Base-by-base conservation (phyloP, 495 filamentous ascomycete genomes). In the Amorphotheca resinae region DNA sequence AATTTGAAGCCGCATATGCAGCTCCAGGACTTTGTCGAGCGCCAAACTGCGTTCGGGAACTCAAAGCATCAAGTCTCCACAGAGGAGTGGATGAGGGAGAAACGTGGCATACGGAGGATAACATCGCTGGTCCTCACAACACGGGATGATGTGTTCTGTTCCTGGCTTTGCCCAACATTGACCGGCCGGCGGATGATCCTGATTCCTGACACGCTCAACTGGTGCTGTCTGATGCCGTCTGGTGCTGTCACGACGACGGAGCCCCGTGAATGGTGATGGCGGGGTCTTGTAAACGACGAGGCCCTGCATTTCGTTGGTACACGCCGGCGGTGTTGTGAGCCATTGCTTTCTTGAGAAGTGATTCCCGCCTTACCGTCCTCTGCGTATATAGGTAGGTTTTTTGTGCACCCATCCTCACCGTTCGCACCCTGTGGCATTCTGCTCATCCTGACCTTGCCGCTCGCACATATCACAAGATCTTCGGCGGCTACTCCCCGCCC, bases 71-170 rank as follows among this genome's bases (percentile, higher is more conserved):
- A n/a, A n/a, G n/a, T n/a, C n/a, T n/a, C n/a, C n/a, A n/a, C n/a
- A n/a, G n/a, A n/a, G n/a, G 5, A 28, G 25, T 28, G 25, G 21
- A 11, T 1, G 16, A 7, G 16, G 8, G 22, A 25, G 22, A 22
- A 43, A 43, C 41, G 41, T 43, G 41, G 41, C 41, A 43, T 33
- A 26, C 41, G 23, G 41, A 43, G 12, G 38, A 28, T 12, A 40
- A 18, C 22, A 17, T 40, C 3, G 11, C 25, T 5, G 25, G 5
- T 28, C 5, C 25, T 22, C 21, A 15, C 38, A 15, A 28, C 1
- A 20, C 9, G 20, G n/a, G 22, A 20, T 38, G 35, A 40, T 40
- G 38, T 22, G 22, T 40, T n/a, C 21, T 28, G 38, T 40, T 21
- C 38, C 38, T 40, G 38, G 38, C 22, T 11, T 7, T 40, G 21